phyloP scores from a whole-genome alignment of 495 filamentous ascomycete genomes.

The Sabuloglossum arenarium region DNA sequence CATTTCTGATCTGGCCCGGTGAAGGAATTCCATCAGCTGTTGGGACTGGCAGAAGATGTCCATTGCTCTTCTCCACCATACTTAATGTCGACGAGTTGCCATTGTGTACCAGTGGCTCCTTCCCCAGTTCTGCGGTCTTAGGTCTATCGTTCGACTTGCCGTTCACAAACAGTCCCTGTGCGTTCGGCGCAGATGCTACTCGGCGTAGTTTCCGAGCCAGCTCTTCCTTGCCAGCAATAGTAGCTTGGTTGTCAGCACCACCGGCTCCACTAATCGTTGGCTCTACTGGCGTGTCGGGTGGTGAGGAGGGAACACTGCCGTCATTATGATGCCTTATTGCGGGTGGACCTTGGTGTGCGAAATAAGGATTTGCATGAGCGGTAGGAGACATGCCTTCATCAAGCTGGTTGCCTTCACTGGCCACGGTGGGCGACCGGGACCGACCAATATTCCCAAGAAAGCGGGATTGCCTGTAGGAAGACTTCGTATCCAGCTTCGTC shows the following conservation, averaged over 20 bases:
- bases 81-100: conserved; percentile 30
- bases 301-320: conserved; percentile 82
- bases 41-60: conserved; percentile 25
- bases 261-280: conserved; percentile 34
- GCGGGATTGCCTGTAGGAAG: conserved; percentile 57
- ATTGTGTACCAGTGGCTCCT: conserved; percentile 47
- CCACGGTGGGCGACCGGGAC: conserved; percentile 67
- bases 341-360: conserved; percentile 88
- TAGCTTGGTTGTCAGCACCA: conserved; percentile 50
- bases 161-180: conserved; percentile 71
- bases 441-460: conserved; percentile 65
- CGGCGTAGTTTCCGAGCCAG: conserved; percentile 76
- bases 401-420: conserved; percentile 78
- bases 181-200: conserved; percentile 92
- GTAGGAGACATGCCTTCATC: conserved; percentile 82
- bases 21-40: conserved; percentile 23
- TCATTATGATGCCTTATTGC: conserved; percentile 86
- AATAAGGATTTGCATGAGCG: conserved; percentile 91
- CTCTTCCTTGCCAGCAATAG: conserved; percentile 73
- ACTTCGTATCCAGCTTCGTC: conserved; percentile 34
- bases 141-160: conserved; percentile 46
- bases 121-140: conserved; percentile 58
- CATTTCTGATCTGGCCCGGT: conserved; percentile 31
- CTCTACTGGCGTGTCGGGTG: conserved; percentile 66
- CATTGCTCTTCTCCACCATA: conserved; percentile 22